Evolutionary conservation across 1,139 yeast species (phyloP), one percentile per base, ranked within the genome.

Genomic region (Saccharomyces hybrid): DNA sequence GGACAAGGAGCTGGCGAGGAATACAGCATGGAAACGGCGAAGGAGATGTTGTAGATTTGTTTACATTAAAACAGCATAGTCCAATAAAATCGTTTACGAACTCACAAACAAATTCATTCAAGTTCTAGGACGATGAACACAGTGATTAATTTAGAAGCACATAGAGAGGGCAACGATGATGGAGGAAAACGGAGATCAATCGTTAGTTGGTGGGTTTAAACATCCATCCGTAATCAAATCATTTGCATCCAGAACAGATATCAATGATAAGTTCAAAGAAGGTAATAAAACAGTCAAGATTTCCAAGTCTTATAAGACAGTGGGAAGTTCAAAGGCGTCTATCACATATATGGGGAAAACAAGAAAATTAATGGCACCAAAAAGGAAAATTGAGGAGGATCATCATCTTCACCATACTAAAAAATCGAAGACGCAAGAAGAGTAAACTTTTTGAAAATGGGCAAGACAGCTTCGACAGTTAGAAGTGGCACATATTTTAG

Each of bases 301-400:
- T 11, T 77, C 82, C 51, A 81, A 79, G 50, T 78, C 78, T 46
- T 80, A 81, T 61, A 82, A 76, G 62, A 77, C 78, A 19, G 84
- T 82, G 1, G 75, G 82, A 1, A 82, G 85, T 4, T 75, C 82
- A 2, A 80, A 77, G 59, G 82, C 87, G 0, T 80, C 88, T 2
- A 78, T 83, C 56, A 79, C 85, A 24, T 81, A 76, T 55, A 67
- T 82, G 68, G 79, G 78, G 54, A 74, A 65, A 46, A 66, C 65
- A 21, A 61, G 71, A 49, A 67, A 64, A 51, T 58, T 70, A 5
- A 63, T 60, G 27, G 66, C 70, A 2, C 69, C 70, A 1, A 60
- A 64, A 49, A 59, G 53, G 50, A 58, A 55, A 11, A 53, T 48
- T 14, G 41, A 19, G 16, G 28, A 16, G 12, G 19, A 48, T 26